phyloP scores from a whole-genome alignment of 2,329 filamentous ascomycete genomes.

The Penicillium digitatum region DNA sequence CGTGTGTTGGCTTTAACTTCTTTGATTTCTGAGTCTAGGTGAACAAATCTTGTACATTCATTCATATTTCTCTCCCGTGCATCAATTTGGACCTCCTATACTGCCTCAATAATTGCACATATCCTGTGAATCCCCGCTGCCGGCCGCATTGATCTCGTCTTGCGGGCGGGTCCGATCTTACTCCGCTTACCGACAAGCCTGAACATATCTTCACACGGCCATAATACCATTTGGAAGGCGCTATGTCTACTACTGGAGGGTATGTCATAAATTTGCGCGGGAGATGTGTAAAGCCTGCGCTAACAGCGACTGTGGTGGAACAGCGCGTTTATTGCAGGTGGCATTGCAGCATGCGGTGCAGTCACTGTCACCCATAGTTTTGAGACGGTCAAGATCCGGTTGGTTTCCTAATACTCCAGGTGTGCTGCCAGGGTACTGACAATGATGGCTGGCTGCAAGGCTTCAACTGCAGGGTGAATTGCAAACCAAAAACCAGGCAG shows the following conservation, averaged over 20 bases:
- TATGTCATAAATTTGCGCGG: conserved; percentile 22
- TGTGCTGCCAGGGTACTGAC: conserved; percentile 1
- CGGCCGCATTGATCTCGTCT: not conserved
- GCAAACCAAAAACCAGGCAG: conserved; percentile 77
- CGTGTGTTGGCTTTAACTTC: conserved; percentile 1
- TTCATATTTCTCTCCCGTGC: not conserved
- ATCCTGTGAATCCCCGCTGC: not conserved
- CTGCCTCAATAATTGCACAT: not conserved
- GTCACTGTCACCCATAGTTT: conserved; percentile 97
- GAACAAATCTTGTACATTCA: not conserved
- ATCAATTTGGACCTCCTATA: not conserved
- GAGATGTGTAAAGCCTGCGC: not conserved
- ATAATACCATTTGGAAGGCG: conserved; percentile 1
- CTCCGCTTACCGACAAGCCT: conserved; percentile 16
- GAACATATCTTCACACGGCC: not conserved
- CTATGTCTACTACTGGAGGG: conserved; percentile 55
- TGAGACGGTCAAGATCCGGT: conserved; percentile 98
- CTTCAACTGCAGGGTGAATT: conserved; percentile 96
- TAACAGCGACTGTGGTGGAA: conserved; percentile 7
- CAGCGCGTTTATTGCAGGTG: conserved; percentile 89
- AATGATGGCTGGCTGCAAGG: conserved; percentile 44
- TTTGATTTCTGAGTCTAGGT: not conserved
- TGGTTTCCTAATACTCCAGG: conserved; percentile 28
- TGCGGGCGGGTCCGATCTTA: conserved; percentile 17
- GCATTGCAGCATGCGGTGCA: conserved; percentile 93